Evolutionary conservation across 371 early-diverging fungal species (phyloP), one percentile per base, ranked within the genome.

Genomic region (Mucor saturninus): DNA sequence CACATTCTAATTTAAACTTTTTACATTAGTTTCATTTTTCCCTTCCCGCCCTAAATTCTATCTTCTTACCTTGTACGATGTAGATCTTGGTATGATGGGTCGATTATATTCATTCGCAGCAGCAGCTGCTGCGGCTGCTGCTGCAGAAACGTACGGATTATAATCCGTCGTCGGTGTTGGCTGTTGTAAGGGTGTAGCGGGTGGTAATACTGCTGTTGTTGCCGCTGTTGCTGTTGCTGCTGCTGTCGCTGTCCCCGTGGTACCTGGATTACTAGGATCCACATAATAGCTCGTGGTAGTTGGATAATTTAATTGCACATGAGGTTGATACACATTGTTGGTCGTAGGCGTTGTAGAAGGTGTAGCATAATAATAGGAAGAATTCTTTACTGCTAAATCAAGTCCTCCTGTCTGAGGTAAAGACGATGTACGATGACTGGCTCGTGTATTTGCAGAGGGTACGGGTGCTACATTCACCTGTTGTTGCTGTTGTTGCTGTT

Each of bases 1-100:
- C 21, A 52, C 53, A 52, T 52, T 40, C 60, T 52, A 52, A 7
- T 46, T 8, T 21, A 29, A 51, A 31, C 31, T 45, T 8, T 26
- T 15, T 1, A 28, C 40, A 35, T 5, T 21, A 46, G 11, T 49
- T 21, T 21, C 21, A 21, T 21, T 21, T 21, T 21, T 21, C 21
- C 21, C 21, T 21, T 21, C 21, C 21, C 21, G 21, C 21, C 21
- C 21, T 21, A 21, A 21, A 21, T 21, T 21, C 21, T 21, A 59
- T 7, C 35, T 42, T 40, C n/a, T 30, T 51, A 66, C 66, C 52
- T 66, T 60, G 48, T 66, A 60, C 46, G 56, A 55, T 55, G 66
- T 52, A 21, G 66, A 66, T 50, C 51, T 66, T 30, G 54, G 54
- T 54, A 55, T 15, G 46, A 37, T 54, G 54, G 54, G 46, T 54